Evolutionary conservation across 2,329 filamentous ascomycete species (phyloP).

Genomic region (Calonectria pseudoturangicola): DNA sequence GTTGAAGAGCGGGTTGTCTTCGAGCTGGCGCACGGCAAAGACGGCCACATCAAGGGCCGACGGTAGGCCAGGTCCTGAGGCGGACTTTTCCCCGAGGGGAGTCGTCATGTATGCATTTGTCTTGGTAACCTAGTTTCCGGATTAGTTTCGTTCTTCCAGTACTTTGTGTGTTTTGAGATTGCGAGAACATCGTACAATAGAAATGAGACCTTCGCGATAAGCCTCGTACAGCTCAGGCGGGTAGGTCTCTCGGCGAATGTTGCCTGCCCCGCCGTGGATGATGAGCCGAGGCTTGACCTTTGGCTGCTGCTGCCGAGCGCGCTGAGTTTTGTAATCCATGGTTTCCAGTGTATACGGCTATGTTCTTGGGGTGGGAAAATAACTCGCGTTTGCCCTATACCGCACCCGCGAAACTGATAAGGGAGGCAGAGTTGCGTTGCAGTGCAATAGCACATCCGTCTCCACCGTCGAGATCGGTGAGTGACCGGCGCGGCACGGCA

Average conservation of each 20-base stretch:
- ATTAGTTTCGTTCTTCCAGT: background rate
- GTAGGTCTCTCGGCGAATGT: conserved; percentile 77
- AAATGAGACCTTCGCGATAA: conserved; percentile 77
- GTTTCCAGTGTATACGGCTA: background rate
- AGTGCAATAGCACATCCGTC: background rate
- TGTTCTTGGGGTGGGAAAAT: background rate
- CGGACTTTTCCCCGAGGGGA: conserved; percentile 45
- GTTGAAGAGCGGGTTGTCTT: conserved; percentile 90
- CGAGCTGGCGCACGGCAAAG: conserved; percentile 83
- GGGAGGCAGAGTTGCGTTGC: background rate
- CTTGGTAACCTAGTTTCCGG: conserved; percentile 62
- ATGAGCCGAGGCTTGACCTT: conserved; percentile 75
- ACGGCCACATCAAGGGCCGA: conserved; percentile 84
- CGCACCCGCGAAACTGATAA: background rate
- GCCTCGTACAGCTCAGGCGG: conserved; percentile 73
- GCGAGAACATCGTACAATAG: conserved; percentile 68
- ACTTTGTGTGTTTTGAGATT: background rate
- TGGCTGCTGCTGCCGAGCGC: conserved; percentile 17
- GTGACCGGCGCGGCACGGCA: background rate
- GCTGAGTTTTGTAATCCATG: conserved; percentile 65
- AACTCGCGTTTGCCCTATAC: background rate
- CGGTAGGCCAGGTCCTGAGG: conserved; percentile 55
- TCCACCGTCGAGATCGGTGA: conserved; percentile 1
- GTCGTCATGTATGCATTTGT: conserved; percentile 69
- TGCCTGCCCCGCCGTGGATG: conserved; percentile 84